Evolutionary conservation across 495 filamentous ascomycete species (phyloP).

Genomic region (Parmelia sp.): DNA sequence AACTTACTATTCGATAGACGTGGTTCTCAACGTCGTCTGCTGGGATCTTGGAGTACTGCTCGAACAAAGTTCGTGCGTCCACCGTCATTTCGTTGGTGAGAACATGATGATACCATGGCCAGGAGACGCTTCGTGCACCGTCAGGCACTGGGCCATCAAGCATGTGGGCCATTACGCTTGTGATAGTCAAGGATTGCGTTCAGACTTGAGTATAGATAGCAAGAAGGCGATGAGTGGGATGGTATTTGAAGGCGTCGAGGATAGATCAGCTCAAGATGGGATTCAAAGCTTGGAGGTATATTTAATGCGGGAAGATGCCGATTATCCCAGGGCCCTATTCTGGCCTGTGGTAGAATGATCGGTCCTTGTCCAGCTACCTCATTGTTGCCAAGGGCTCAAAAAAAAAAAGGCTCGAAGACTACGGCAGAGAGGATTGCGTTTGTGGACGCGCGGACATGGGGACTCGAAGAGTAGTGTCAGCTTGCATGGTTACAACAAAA

Average conservation of each 20-base stretch:
- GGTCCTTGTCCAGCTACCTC: neutral
- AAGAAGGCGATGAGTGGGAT: neutral
- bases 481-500: neutral
- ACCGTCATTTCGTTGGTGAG: slow-evolving; percentile 20
- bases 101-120: slow-evolving; percentile 29
- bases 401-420: neutral
- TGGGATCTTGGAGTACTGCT: slow-evolving; percentile 28
- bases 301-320: neutral
- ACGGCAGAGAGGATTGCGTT: too few relatives aligned
- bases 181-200: neutral
- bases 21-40: slow-evolving; percentile 23
- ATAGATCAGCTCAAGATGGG: neutral
- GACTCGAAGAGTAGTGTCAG: neutral
- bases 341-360: neutral
- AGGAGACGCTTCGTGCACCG: slow-evolving; percentile 25
- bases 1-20: slow-evolving; percentile 25
- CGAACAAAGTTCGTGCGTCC: slow-evolving; percentile 26
- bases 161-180: slow-evolving; percentile 23
- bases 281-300: neutral
- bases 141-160: slow-evolving; percentile 25
- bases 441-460: neutral
- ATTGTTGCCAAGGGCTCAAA: neutral
- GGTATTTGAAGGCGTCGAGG: neutral
- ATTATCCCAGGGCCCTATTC: neutral
- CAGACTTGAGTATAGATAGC: neutral